Conservation (phyloP, 176 grass and related monocot species). For the Musa itinerans region DNA sequence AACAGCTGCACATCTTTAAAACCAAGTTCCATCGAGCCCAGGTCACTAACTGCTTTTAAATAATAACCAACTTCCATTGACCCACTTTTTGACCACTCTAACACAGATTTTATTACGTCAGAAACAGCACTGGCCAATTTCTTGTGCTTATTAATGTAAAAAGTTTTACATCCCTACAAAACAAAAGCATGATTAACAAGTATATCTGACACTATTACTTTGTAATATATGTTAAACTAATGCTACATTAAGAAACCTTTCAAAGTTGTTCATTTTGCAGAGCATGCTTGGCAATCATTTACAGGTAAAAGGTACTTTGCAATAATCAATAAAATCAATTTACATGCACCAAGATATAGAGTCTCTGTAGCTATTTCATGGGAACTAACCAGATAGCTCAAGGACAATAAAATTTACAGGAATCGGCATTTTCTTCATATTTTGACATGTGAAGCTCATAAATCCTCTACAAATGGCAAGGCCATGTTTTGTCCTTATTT, state of each 20-base stretch:
- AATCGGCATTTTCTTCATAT: no score
- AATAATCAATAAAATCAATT: no score
- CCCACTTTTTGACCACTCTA: conserved; percentile 29
- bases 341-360: no score
- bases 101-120: conserved; percentile 38
- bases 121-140: conserved; percentile 35
- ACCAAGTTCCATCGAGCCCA: conserved; percentile 37
- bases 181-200: conserved; percentile 18
- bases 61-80: conserved; percentile 59
- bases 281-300: no score
- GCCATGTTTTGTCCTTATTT: no score
- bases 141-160: conserved; percentile 50
- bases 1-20: conserved; percentile 54
- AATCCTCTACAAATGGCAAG: no score
- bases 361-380: no score
- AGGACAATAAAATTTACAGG: no score
- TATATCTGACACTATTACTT: not conserved
- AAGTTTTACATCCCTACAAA: conserved; percentile 40
- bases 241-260: not conserved
- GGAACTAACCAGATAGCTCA: no score
- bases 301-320: no score
- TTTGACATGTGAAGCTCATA: no score
- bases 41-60: conserved; percentile 45
- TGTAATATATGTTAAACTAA: not conserved
- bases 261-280: not conserved